Evolutionary conservation across 2,329 filamentous ascomycete genomes (phyloP).

Genomic region (Claviceps purpurea): DNA sequence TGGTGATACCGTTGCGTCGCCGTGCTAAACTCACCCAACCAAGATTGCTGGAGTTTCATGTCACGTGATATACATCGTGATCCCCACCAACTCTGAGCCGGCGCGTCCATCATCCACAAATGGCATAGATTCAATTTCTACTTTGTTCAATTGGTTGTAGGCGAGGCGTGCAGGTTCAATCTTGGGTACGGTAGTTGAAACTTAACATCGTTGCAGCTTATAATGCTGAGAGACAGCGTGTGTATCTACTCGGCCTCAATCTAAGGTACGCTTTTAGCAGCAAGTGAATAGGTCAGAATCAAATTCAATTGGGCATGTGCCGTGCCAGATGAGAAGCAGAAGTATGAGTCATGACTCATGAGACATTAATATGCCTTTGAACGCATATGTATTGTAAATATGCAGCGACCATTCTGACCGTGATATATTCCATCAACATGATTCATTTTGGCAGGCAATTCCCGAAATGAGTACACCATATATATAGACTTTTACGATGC

Average conservation of each 20-base stretch:
- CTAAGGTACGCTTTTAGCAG: background rate
- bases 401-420: background rate
- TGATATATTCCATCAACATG: background rate
- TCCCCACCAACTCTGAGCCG: background rate
- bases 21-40: conserved; percentile 28
- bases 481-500: conserved; percentile 17
- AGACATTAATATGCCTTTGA: background rate
- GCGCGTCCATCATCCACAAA: background rate
- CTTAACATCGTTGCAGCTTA: too few relatives aligned
- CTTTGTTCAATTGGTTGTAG: too few relatives aligned
- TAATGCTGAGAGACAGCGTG: background rate
- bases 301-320: background rate
- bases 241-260: background rate
- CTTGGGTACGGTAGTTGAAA: too few relatives aligned
- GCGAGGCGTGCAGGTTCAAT: too few relatives aligned
- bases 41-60: conserved; percentile 13
- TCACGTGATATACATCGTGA: conserved; percentile 20
- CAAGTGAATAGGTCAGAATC: background rate
- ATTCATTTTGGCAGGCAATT: background rate
- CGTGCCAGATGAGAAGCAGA: background rate
- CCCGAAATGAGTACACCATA: conserved; percentile 6
- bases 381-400: background rate
- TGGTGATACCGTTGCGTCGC: conserved; percentile 31
- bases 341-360: background rate
- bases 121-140: background rate